Evolutionary conservation across 257 asterid genomes (phyloP).

Genomic region (Agastache rugosa): DNA sequence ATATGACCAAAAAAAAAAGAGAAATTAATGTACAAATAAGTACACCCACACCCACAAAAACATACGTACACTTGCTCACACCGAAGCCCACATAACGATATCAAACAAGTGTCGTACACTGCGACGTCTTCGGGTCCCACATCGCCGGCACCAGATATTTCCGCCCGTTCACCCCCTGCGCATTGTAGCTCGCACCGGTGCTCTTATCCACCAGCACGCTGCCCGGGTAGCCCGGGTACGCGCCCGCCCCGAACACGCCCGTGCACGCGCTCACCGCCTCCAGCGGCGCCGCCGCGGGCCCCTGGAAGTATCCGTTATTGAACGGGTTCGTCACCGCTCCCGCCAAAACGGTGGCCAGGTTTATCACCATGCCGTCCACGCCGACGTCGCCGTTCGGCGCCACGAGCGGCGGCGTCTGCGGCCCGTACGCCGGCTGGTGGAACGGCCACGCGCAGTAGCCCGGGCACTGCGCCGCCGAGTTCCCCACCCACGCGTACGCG

Average conservation of each 20-base stretch:
- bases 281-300: conserved; percentile 70
- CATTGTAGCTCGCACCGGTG: conserved; percentile 73
- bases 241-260: conserved; percentile 74
- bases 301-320: conserved; percentile 76
- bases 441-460: conserved; percentile 90
- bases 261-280: conserved; percentile 86
- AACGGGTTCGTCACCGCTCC: conserved; percentile 81
- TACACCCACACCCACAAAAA: conserved; percentile 33
- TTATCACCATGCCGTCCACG: conserved; percentile 75
- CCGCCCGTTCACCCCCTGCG: conserved; percentile 68
- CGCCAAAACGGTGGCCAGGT: conserved; percentile 71
- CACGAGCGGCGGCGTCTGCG: conserved; percentile 66
- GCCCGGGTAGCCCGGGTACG: conserved; percentile 79
- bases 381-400: conserved; percentile 86
- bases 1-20: conserved; percentile 29
- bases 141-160: conserved; percentile 74
- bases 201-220: conserved; percentile 52
- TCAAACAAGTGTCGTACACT: conserved; percentile 70
- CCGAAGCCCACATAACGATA: not conserved
- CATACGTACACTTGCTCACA: conserved; percentile 45
- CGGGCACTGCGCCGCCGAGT: conserved; percentile 70
- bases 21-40: conserved; percentile 16
- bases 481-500: conserved; percentile 86
- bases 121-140: conserved; percentile 77
- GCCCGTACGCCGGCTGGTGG: conserved; percentile 83